Evolutionary conservation across 805 yeast species (phyloP).

Genomic region (Kodamaea lidongshanica): DNA sequence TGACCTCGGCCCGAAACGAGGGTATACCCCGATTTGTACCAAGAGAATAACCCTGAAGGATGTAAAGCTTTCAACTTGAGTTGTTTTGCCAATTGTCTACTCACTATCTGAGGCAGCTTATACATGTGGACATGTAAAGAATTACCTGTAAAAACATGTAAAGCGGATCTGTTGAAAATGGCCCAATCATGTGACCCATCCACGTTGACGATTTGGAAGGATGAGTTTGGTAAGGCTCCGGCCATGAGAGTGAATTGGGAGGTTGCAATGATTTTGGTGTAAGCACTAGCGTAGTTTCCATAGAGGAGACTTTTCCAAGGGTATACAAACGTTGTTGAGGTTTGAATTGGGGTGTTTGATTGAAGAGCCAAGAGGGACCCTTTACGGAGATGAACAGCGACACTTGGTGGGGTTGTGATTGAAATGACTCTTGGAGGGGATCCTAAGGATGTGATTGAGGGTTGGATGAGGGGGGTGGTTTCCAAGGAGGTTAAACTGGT

Average conservation of each 20-base stretch:
- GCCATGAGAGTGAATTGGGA: constrained; percentile 41
- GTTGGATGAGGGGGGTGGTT: no score
- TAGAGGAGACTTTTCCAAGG: constrained; percentile 39
- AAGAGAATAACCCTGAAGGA: constrained; percentile 36
- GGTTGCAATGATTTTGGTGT: constrained; percentile 44
- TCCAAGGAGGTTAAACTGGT: no score
- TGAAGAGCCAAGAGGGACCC: constrained; percentile 48
- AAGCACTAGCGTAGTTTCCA: constrained; percentile 41
- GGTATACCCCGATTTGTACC: constrained; percentile 37
- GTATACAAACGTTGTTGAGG: constrained; percentile 24
- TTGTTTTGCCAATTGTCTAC: constrained; percentile 25
- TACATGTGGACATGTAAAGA: constrained; percentile 37
- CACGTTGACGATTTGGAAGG: constrained; percentile 41
- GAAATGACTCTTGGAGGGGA: constrained; percentile 44
- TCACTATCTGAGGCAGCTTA: constrained; percentile 34
- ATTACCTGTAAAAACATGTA: constrained; percentile 51
- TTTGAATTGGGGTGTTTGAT: constrained; percentile 17
- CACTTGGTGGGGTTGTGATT: constrained; percentile 52
- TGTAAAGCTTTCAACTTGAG: constrained; percentile 18
- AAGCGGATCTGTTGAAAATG: constrained; percentile 38
- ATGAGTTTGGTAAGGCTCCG: constrained; percentile 19
- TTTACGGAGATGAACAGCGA: constrained; percentile 45
- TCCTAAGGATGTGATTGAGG: no score
- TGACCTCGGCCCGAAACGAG: constrained; percentile 54
- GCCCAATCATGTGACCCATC: constrained; percentile 67